Conservation (phyloP, 345 rosid genomes). For the Jatropha curcas region DNA sequence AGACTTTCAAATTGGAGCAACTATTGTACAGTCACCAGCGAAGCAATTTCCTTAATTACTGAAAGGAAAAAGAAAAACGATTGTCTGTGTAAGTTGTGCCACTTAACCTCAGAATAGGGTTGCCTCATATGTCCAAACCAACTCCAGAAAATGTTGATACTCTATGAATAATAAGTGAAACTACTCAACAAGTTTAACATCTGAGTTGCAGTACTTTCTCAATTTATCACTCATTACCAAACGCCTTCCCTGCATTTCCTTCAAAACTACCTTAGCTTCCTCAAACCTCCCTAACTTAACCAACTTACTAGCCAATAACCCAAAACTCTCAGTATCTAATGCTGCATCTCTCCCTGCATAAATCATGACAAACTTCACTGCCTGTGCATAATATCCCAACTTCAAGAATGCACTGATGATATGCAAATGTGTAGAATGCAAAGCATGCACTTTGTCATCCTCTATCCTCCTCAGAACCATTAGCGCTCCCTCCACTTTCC, state of each 20-base stretch:
- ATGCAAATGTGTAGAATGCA: conserved; percentile 56
- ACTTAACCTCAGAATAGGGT: neutral
- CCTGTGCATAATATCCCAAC: conserved; percentile 42
- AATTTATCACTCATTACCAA: conserved; percentile 43
- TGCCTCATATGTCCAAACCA: neutral
- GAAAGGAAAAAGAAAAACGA: neutral
- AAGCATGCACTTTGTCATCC: conserved; percentile 43
- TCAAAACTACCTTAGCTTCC: conserved; percentile 50
- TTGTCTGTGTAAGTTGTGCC: neutral
- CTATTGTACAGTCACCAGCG: neutral
- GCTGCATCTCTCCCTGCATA: conserved; percentile 43
- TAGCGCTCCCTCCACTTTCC: conserved; percentile 59
- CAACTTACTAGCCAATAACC: conserved; percentile 53
- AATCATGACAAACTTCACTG: conserved; percentile 54
- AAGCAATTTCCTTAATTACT: neutral
- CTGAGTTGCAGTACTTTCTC: conserved; percentile 20
- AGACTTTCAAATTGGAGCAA: neutral
- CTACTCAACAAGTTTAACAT: conserved; percentile 5
- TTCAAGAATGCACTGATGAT: conserved; percentile 46
- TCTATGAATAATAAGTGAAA: neutral
- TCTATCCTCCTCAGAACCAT: conserved; percentile 64
- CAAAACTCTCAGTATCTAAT: conserved; percentile 55
- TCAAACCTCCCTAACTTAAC: conserved; percentile 32
- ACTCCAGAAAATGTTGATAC: neutral
- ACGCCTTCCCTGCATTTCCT: conserved; percentile 53